phyloP scores from a whole-genome alignment of 2,329 filamentous ascomycete species.

The Dactylellina cionopaga region DNA sequence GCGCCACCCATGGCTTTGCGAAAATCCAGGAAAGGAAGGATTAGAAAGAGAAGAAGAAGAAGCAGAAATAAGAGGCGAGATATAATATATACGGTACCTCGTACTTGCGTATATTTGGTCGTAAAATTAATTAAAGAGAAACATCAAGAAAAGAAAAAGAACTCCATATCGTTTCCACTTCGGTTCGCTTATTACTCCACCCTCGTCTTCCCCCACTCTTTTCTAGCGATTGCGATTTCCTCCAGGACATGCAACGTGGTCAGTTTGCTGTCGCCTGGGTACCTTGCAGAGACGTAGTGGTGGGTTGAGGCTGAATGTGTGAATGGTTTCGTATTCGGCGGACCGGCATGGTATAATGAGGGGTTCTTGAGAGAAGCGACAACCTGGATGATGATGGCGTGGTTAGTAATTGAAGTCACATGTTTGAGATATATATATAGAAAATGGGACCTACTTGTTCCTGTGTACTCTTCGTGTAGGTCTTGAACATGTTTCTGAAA shows the following conservation, averaged over 20 bases:
- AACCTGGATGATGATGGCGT: constrained; percentile 4
- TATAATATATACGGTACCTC: too few relatives aligned
- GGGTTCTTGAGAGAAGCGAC: constrained; percentile 29
- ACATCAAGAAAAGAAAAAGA: not conserved
- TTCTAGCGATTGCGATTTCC: constrained; percentile 51
- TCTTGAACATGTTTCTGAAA: constrained; percentile 51
- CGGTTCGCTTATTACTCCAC: constrained; percentile 24
- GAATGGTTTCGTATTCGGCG: constrained; percentile 53
- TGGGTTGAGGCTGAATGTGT: constrained; percentile 54
- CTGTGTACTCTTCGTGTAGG: constrained; percentile 45
- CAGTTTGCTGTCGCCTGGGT: constrained; percentile 52
- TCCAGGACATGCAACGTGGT: constrained; percentile 50
- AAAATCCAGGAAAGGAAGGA: not conserved
- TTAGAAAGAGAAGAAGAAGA: not conserved
- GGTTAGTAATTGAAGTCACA: not conserved
- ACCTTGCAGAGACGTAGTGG: constrained; percentile 55
- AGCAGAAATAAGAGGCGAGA: not conserved
- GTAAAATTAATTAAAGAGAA: constrained; percentile 12
- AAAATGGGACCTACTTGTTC: constrained; percentile 19
- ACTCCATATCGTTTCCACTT: constrained; percentile 1
- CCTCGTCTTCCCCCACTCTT: constrained; percentile 47
- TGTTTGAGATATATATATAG: not conserved
- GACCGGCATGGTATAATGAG: constrained; percentile 40
- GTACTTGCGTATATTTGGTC: too few relatives aligned
- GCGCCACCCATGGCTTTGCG: constrained; percentile 4